Conservation (phyloP, 192 early-diverging fungal species). For the Lobosporangium transversale region DNA sequence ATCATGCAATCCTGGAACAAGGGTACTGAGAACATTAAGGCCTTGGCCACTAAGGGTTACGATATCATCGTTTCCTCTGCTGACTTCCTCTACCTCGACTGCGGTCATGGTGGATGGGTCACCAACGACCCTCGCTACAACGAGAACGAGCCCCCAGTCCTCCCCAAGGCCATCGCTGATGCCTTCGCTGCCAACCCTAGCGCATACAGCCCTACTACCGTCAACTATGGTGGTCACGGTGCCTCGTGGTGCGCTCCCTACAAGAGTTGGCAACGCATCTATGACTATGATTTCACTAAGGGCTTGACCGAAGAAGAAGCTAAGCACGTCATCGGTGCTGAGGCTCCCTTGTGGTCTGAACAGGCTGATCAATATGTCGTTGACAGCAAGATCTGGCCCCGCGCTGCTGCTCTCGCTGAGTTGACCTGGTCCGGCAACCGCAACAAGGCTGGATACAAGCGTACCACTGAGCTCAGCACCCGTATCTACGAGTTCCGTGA, state of each 20-base stretch:
- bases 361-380: slow-evolving; percentile 66
- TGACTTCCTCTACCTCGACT: slow-evolving; percentile 78
- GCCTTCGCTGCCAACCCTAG: slow-evolving; percentile 39
- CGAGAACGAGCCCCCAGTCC: slow-evolving; percentile 26
- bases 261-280: slow-evolving; percentile 79
- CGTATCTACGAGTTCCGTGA: slow-evolving; percentile 75
- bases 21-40: slow-evolving; percentile 66
- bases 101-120: slow-evolving; percentile 79
- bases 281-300: slow-evolving; percentile 71
- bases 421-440: slow-evolving; percentile 74
- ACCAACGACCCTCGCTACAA: slow-evolving; percentile 66
- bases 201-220: slow-evolving; percentile 16
- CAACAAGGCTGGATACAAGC: slow-evolving; percentile 50
- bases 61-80: slow-evolving; percentile 69
- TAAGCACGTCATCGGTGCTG: slow-evolving; percentile 74
- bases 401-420: slow-evolving; percentile 73
- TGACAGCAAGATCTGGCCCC: slow-evolving; percentile 76
- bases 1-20: slow-evolving; percentile 76
- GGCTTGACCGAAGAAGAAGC: slow-evolving; percentile 61
- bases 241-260: slow-evolving; percentile 82
- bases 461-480: slow-evolving; percentile 36
- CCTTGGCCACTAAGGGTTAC: slow-evolving; percentile 67
- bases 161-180: slow-evolving; percentile 46
- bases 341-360: slow-evolving; percentile 79
- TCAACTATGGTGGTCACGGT: slow-evolving; percentile 57